A percentile compares a stretch with the other conserved stretches of the same genome.
These are phyloP conservation scores for Talaromyces pinophilus DNA, from an alignment of 2,329 filamentous ascomycete genomes.

Conservation along the genomic window DNA sequence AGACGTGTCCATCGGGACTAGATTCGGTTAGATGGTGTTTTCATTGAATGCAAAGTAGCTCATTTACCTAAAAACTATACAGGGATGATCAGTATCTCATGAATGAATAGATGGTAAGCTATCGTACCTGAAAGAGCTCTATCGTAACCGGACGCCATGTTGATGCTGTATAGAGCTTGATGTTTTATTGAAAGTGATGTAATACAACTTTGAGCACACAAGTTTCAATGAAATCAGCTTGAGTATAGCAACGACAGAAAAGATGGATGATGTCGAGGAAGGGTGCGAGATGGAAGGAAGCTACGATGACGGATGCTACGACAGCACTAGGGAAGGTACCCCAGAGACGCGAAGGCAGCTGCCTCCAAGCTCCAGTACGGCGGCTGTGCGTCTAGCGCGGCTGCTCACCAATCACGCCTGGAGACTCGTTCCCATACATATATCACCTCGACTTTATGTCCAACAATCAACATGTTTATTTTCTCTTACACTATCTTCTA, in stretches of 20 bases:
- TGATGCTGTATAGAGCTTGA: constrained; percentile 25
- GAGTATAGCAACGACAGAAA: not conserved
- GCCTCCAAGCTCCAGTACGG: constrained; percentile 20
- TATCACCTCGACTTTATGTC: not conserved
- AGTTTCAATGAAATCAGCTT: not conserved
- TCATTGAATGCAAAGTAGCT: not conserved
- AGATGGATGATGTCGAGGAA: not conserved
- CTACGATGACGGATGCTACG: constrained; percentile 19
- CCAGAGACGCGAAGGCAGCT: constrained; percentile 21
- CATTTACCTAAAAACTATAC: constrained; percentile 75
- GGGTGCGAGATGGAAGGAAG: constrained; percentile 9
- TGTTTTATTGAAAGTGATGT: not conserved
- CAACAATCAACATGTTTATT: not conserved
- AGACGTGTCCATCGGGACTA: constrained; percentile 98
- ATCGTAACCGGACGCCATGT: constrained; percentile 95
- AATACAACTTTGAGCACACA: not conserved
- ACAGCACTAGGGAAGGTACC: constrained; percentile 11
- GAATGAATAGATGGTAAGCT: constrained; percentile 26
- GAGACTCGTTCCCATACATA: no score
- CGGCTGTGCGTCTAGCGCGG: constrained; percentile 20
- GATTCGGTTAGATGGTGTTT: constrained; percentile 47
- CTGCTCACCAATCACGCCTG: not conserved
- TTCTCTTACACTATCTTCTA: not conserved
- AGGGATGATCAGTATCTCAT: constrained; percentile 43
- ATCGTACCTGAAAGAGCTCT: constrained; percentile 93